Evolutionary conservation across 331 rosid species (phyloP).

Genomic region (Acacia concinna): DNA sequence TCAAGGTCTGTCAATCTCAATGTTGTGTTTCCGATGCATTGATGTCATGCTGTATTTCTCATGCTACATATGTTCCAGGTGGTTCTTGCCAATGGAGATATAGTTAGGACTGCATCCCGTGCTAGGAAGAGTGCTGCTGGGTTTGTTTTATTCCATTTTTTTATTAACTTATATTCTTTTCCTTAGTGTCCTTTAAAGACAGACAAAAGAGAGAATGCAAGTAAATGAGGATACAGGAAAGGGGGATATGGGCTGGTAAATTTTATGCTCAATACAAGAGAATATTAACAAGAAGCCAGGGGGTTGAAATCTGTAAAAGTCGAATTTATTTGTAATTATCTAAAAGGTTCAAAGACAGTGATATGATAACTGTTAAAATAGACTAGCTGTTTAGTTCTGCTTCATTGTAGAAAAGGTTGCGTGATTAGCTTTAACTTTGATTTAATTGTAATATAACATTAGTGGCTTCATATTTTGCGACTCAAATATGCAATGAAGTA

Average conservation of each 20-base stretch:
- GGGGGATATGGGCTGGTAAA: slow-evolving; percentile 2
- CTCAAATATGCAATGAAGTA: slow-evolving; percentile 18
- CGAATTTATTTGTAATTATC: not conserved
- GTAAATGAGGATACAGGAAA: slow-evolving; percentile 6
- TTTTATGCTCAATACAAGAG: not conserved
- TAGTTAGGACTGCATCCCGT: slow-evolving; percentile 91
- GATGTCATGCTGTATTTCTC: slow-evolving; percentile 31
- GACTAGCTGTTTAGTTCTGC: not conserved
- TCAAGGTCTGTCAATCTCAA: slow-evolving; percentile 62
- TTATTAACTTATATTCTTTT: slow-evolving; percentile 9
- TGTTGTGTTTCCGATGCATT: slow-evolving; percentile 12
- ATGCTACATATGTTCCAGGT: slow-evolving; percentile 54
- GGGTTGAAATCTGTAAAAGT: not conserved
- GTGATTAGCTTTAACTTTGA: not conserved
- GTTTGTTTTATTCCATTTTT: slow-evolving; percentile 44
- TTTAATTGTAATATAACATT: not conserved
- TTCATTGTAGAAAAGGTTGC: not conserved
- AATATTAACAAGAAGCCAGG: not conserved
- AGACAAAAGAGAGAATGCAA: not conserved
- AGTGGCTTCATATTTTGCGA: not conserved
- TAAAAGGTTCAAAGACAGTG: not conserved
- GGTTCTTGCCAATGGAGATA: slow-evolving; percentile 90
- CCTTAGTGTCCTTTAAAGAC: not conserved
- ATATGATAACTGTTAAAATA: not conserved
- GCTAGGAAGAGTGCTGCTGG: slow-evolving; percentile 98